A percentile compares a stretch with the other conserved stretches of the same genome.
Evolutionary conservation across 2,329 filamentous ascomycete species (phyloP).

Genomic region (Epicoccum sorghinum): DNA sequence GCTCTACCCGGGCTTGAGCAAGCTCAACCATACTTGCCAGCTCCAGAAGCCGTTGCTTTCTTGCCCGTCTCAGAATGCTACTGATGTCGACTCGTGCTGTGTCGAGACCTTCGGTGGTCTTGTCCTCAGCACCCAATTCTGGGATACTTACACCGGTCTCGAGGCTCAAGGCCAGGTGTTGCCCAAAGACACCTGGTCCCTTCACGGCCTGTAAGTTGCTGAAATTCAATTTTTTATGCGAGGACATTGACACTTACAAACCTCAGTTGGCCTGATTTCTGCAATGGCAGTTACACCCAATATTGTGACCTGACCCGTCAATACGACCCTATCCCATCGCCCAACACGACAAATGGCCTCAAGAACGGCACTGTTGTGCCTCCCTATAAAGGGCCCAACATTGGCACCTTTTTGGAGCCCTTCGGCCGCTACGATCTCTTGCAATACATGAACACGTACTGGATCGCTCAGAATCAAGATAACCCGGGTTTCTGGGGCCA

Average conservation of each 20-base stretch:
- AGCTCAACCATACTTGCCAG: slow-evolving; percentile 63
- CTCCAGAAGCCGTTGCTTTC: slow-evolving; percentile 47
- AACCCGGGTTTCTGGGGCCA: slow-evolving; percentile 70
- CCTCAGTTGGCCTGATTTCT: slow-evolving; percentile 44
- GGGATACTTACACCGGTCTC: slow-evolving; percentile 67
- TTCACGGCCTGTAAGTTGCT: slow-evolving; percentile 56
- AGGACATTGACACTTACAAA: too few species aligned
- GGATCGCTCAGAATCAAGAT: slow-evolving; percentile 63
- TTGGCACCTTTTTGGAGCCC: slow-evolving; percentile 64
- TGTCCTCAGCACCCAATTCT: slow-evolving; percentile 67
- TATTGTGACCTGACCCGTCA: slow-evolving; percentile 71
- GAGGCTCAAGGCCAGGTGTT: slow-evolving; percentile 64
- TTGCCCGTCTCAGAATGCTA: slow-evolving; percentile 39
- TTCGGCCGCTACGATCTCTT: slow-evolving; percentile 67
- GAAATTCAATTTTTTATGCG: not conserved
- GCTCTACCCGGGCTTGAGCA: slow-evolving; percentile 55
- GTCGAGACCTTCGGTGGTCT: slow-evolving; percentile 69
- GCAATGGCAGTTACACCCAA: slow-evolving; percentile 59
- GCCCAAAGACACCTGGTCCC: slow-evolving; percentile 62
- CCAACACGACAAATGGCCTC: slow-evolving; percentile 67
- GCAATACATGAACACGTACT: slow-evolving; percentile 70
- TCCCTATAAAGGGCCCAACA: slow-evolving; percentile 63
- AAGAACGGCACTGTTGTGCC: slow-evolving; percentile 60
- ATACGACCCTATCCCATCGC: slow-evolving; percentile 66
- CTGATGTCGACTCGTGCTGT: slow-evolving; percentile 65